Evolutionary conservation across 495 filamentous ascomycete genomes (phyloP).

Genomic region (Cenococcum geophilum): DNA sequence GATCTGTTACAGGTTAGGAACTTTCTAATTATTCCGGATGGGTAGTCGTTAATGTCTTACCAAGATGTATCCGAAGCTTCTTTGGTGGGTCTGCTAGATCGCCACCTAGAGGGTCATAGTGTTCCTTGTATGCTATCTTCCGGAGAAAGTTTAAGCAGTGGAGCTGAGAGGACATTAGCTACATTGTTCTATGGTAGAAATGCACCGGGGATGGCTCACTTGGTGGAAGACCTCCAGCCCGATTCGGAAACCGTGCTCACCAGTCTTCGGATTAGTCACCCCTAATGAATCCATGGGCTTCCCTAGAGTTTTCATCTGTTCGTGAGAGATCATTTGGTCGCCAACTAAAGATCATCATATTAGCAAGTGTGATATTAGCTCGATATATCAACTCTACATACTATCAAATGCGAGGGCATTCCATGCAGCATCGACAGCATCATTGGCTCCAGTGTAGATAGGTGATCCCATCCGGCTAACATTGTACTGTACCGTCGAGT

Average conservation of each 20-base stretch:
- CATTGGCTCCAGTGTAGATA: background rate
- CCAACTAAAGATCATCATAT: background rate
- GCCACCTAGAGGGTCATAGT: constrained; percentile 41
- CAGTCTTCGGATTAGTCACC: constrained; percentile 46
- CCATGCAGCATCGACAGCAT: background rate
- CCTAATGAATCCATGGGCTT: constrained; percentile 43
- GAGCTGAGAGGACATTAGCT: constrained; percentile 22
- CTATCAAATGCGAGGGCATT: background rate
- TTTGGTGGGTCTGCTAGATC: constrained; percentile 31
- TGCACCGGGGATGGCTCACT: background rate
- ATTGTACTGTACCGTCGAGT: background rate
- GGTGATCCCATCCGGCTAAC: background rate
- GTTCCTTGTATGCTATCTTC: constrained; percentile 46
- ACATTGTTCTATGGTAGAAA: background rate
- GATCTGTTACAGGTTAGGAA: constrained; percentile 30
- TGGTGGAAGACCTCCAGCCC: constrained; percentile 54
- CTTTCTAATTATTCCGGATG: background rate
- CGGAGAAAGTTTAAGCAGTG: constrained; percentile 50
- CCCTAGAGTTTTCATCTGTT: constrained; percentile 44
- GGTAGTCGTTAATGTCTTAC: constrained; percentile 19
- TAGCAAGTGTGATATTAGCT: background rate
- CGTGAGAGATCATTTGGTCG: constrained; percentile 48
- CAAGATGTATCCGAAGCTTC: constrained; percentile 35
- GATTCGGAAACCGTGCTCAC: constrained; percentile 46
- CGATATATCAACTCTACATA: background rate